Base-by-base conservation (phyloP, 78 protist genomes). In the Dictyostelium brefeldianum region DNA sequence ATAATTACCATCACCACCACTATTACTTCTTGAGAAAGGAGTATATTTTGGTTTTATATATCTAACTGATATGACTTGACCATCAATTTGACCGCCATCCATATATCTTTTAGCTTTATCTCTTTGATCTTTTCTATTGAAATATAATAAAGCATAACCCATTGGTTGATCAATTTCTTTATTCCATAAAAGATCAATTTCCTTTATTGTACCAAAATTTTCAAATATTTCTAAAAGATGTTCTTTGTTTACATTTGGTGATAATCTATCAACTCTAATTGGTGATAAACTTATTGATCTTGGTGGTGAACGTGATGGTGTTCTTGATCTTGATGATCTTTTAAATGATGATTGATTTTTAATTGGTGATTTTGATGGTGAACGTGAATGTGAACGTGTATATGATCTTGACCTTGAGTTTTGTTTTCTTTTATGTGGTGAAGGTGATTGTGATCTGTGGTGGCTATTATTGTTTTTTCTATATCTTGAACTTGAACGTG, bases 61-160 rank as follows among this genome's bases (percentile, higher is more conserved):
- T 75, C 83, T 71, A 48, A 75, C 92, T 5, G 43, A 6, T 22
- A 85, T 50, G 2, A 74, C 56, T 41, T 31, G 77, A 14, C 83
- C 81, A 59, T 85, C 92, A 48, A 85, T 74, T 62, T 50, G 29
- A 29, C 74, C 92, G 29, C 92, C 75, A 48, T 85, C 92, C 51
- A 75, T 73, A 85, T 57, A 85, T 75, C 48, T 74, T 48, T 85
- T 85, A 15, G 92, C 92, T 27, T 41, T 71, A 29, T 85, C 80
- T 25, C 92, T 27, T 75, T 85, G 83, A 3, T 85, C 78, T 59
- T 75, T 85, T 11, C 14, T 9, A 10, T 47, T 18, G 75, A 85
- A 85, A n/a, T 62, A 56, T 12, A 85, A 25, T 56, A 74, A n/a
- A 17, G 92, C 92, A 20, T n/a, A 54, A 48, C 92, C 92, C n/a